Percentiles rank a stretch among this genome's conserved stretches.
Conservation (phyloP, 441 rosid species). For the Eugenia klotzschiana region DNA sequence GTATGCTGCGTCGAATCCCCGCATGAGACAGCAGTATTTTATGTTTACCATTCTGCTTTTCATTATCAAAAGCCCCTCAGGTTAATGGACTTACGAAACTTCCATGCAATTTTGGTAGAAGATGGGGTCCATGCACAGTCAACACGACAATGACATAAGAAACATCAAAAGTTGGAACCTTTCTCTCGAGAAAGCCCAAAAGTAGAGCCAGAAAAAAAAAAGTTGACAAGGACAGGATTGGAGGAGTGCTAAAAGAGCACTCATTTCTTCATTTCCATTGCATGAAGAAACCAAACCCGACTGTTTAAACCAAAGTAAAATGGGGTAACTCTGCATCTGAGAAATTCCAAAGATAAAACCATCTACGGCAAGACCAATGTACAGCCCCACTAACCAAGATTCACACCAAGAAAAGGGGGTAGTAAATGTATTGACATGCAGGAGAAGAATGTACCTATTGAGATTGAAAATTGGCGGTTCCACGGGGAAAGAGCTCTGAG, state of each 20-base stretch:
- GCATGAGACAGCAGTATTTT: not conserved
- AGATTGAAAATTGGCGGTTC: not conserved
- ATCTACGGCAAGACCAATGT: not conserved
- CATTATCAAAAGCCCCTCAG: not conserved
- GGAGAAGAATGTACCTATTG: not conserved
- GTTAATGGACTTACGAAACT: not conserved
- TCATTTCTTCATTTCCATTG: not conserved
- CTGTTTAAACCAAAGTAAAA: not conserved
- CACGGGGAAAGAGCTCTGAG: not conserved
- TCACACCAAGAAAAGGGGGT: not conserved
- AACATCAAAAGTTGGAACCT: not conserved
- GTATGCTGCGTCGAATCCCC: not conserved
- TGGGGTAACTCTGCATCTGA: not conserved
- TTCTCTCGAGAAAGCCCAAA: not conserved
- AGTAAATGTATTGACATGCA: not conserved
- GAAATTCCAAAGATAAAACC: not conserved
- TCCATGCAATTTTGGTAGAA: not conserved
- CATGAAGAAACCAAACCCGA: not conserved
- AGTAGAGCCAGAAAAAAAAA: not conserved
- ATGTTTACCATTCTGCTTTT: not conserved
- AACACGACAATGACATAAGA: not conserved
- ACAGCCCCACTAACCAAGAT: not conserved
- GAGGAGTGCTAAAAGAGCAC: not conserved
- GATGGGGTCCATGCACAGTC: not conserved
- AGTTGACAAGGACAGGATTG: not conserved